Conservation (phyloP, 805 yeast genomes). For the Schwanniomyces yamadae region DNA sequence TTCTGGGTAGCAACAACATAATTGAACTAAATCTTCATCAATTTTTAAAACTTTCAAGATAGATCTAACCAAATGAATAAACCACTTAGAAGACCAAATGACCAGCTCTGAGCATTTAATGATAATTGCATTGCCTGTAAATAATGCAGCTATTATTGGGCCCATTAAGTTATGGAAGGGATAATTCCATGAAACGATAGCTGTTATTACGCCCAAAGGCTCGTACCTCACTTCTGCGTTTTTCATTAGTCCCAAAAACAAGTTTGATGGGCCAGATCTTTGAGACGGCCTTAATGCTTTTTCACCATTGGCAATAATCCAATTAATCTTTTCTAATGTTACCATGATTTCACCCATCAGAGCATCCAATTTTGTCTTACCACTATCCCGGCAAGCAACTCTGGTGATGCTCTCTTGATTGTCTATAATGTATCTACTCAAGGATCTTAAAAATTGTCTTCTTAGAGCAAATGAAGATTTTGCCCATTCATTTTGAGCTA, state of each 20-base stretch:
- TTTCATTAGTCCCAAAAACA: constrained; percentile 78
- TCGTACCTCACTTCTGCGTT: constrained; percentile 92
- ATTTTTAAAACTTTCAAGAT: constrained; percentile 73
- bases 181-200: constrained; percentile 95
- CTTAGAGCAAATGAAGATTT: constrained; percentile 62
- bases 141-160: constrained; percentile 83
- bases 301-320: constrained; percentile 87
- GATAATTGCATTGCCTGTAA: constrained; percentile 88
- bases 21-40: constrained; percentile 81
- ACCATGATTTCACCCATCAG: constrained; percentile 96
- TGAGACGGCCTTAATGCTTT: constrained; percentile 62
- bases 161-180: constrained; percentile 95
- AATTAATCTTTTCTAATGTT: constrained; percentile 85
- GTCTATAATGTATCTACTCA: constrained; percentile 67
- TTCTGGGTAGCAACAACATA: constrained; percentile 85
- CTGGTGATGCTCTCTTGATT: constrained; percentile 87
- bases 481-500: constrained; percentile 54
- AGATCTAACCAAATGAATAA: constrained; percentile 64
- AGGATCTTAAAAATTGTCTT: constrained; percentile 66
- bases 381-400: constrained; percentile 94
- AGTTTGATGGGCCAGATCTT: constrained; percentile 84
- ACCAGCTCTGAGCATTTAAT: constrained; percentile 96
- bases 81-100: constrained; percentile 88
- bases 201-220: constrained; percentile 86
- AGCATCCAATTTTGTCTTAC: constrained; percentile 94